phyloP scores from a whole-genome alignment of 176 grass and related monocot genomes.

The Saccharum officinarum region DNA sequence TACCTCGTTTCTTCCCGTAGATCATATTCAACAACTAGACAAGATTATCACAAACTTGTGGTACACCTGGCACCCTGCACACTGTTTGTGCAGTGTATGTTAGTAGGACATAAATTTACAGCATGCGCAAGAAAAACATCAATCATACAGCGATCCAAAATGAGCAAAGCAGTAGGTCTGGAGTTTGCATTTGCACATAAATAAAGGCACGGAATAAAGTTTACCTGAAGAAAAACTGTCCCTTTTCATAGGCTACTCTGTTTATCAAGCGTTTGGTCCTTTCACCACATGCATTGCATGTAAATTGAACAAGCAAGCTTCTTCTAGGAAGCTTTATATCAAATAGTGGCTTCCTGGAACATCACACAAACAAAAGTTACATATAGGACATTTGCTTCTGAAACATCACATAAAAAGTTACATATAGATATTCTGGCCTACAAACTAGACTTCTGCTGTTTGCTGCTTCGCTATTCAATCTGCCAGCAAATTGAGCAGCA shows the following conservation, averaged over 20 bases:
- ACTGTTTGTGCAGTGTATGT: constrained; percentile 44
- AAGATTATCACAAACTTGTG: constrained; percentile 99
- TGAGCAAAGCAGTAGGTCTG: neutral
- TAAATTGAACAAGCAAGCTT: constrained; percentile 90
- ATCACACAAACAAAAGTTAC: constrained; percentile 13
- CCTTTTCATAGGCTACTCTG: constrained; percentile 85
- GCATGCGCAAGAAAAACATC: neutral
- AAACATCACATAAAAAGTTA: neutral
- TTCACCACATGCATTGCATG: constrained; percentile 83
- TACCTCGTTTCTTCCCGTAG: constrained; percentile 49
- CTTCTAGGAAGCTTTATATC: constrained; percentile 90
- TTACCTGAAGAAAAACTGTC: constrained; percentile 92
- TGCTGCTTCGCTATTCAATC: neutral
- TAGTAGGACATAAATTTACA: constrained; percentile 33
- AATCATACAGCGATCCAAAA: neutral
- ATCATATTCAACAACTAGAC: constrained; percentile 91
- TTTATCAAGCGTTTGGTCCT: constrained; percentile 83
- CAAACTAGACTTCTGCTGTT: neutral
- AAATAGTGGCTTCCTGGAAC: constrained; percentile 52
- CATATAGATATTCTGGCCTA: neutral
- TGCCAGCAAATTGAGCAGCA: neutral
- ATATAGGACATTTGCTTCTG: constrained; percentile 27
- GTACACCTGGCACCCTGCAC: constrained; percentile 84
- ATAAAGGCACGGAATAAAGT: constrained; percentile 4
- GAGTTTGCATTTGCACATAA: neutral